Conservation (phyloP, 1,139 yeast genomes). For the Torulaspora pretoriensis region DNA sequence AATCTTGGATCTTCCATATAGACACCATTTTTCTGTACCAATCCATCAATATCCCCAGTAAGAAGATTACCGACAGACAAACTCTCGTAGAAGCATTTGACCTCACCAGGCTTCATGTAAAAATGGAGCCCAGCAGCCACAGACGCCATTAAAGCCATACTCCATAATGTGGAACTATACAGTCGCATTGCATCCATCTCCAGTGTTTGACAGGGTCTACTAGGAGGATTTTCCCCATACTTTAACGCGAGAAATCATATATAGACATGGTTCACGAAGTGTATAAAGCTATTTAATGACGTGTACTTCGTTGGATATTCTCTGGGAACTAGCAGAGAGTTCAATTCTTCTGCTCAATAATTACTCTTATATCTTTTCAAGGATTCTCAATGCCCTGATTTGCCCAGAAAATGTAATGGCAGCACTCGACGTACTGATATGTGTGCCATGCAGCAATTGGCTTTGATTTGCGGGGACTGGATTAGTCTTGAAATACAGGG, state of each 20-base stretch:
- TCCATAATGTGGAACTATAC: not conserved
- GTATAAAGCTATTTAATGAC: too few relatives aligned
- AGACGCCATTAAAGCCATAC: not conserved
- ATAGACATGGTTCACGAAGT: too few relatives aligned
- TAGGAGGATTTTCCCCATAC: not conserved
- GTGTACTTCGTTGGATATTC: too few relatives aligned
- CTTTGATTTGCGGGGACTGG: too few relatives aligned
- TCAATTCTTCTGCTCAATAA: too few relatives aligned
- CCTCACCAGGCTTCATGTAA: slow-evolving; percentile 34
- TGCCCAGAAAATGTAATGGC: too few relatives aligned
- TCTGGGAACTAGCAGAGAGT: too few relatives aligned
- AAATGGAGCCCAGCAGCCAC: slow-evolving; percentile 28
- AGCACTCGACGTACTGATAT: too few relatives aligned
- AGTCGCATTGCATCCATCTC: not conserved
- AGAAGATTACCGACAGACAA: slow-evolving; percentile 48
- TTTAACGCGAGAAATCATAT: not conserved
- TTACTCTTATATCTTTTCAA: too few relatives aligned
- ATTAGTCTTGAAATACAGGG: too few relatives aligned
- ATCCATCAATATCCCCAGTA: slow-evolving; percentile 43
- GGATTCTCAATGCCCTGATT: too few relatives aligned
- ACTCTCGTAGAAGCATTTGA: slow-evolving; percentile 53
- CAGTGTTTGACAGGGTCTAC: not conserved
- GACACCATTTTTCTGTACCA: slow-evolving; percentile 35
- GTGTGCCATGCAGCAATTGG: too few relatives aligned
- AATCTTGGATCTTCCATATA: slow-evolving; percentile 39